Evolutionary conservation across 257 asterid species (phyloP).

Genomic region (Galeopsis tetrahit): DNA sequence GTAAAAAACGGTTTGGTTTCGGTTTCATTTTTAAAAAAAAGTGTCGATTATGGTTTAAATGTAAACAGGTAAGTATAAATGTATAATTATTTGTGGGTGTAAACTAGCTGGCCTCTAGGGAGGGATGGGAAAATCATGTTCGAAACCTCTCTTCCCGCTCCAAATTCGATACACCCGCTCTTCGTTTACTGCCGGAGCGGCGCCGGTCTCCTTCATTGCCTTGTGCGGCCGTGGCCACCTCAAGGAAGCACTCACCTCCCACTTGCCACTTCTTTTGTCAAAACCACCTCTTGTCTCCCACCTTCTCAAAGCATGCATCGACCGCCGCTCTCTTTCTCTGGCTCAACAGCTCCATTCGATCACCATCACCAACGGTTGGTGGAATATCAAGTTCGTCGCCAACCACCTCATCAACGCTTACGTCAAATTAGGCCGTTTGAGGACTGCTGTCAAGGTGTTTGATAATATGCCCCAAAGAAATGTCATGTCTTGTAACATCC

Average conservation of each 20-base stretch:
- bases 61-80: too few relatives aligned
- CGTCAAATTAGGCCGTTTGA: slow-evolving; percentile 54
- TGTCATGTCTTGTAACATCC: slow-evolving; percentile 75
- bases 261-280: slow-evolving; percentile 50
- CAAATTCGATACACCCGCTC: slow-evolving; percentile 35
- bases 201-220: slow-evolving; percentile 38
- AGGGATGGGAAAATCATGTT: slow-evolving; percentile 35
- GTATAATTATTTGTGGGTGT: too few relatives aligned
- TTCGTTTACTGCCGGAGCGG: slow-evolving; percentile 30
- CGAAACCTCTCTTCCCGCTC: slow-evolving; percentile 38
- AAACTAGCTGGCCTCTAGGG: too few relatives aligned
- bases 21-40: too few relatives aligned
- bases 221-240: slow-evolving; percentile 61
- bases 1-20: too few relatives aligned
- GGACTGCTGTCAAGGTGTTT: slow-evolving; percentile 55
- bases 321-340: slow-evolving; percentile 46
- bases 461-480: slow-evolving; percentile 65
- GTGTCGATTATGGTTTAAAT: too few relatives aligned
- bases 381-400: slow-evolving; percentile 56
- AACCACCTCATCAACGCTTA: slow-evolving; percentile 72
- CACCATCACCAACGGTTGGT: slow-evolving; percentile 56
- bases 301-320: slow-evolving; percentile 69
- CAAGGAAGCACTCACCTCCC: slow-evolving; percentile 55
- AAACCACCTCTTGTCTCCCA: slow-evolving; percentile 63
- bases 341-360: slow-evolving; percentile 74